These are phyloP conservation scores for Thraustotheca clavata DNA, from an alignment of 352 stramenopile genomes.

Conservation along the genomic window DNA sequence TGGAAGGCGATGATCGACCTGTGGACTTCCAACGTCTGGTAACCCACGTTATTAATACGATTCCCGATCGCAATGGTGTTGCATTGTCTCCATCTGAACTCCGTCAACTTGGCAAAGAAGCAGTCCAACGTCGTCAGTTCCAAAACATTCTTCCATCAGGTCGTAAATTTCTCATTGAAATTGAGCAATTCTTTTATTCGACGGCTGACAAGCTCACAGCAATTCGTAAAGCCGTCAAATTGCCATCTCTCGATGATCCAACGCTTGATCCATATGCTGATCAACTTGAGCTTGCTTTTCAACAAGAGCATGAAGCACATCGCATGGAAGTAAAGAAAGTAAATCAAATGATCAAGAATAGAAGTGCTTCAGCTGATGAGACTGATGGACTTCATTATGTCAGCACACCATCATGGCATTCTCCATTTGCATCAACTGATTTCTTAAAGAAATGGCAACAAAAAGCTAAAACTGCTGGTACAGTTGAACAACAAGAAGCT, in stretches of 20 bases:
- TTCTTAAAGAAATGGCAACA: constrained; percentile 38
- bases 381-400: constrained; percentile 12
- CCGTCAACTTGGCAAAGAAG: constrained; percentile 70
- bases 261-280: constrained; percentile 52
- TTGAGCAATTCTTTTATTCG: constrained; percentile 70
- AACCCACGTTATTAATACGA: constrained; percentile 80
- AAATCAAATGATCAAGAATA: constrained; percentile 2
- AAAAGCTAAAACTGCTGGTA: constrained; percentile 39
- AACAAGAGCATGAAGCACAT: constrained; percentile 33
- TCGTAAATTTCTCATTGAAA: constrained; percentile 85
- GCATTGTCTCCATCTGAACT: constrained; percentile 78
- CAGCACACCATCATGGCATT: constrained; percentile 2
- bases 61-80: constrained; percentile 57
- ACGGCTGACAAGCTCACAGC: constrained; percentile 53
- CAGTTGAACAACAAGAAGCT: constrained; percentile 55
- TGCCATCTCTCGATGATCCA: constrained; percentile 52
- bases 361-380: not conserved
- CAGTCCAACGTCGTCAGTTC: constrained; percentile 72
- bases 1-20: constrained; percentile 91
- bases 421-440: not conserved
- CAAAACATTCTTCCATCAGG: constrained; percentile 80
- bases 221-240: constrained; percentile 42
- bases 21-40: constrained; percentile 95
- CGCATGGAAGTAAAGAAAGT: constrained; percentile 26
- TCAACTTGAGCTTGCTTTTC: constrained; percentile 56